Evolutionary conservation across 2,329 filamentous ascomycete genomes (phyloP).

Genomic region (Monosporascus sp.): DNA sequence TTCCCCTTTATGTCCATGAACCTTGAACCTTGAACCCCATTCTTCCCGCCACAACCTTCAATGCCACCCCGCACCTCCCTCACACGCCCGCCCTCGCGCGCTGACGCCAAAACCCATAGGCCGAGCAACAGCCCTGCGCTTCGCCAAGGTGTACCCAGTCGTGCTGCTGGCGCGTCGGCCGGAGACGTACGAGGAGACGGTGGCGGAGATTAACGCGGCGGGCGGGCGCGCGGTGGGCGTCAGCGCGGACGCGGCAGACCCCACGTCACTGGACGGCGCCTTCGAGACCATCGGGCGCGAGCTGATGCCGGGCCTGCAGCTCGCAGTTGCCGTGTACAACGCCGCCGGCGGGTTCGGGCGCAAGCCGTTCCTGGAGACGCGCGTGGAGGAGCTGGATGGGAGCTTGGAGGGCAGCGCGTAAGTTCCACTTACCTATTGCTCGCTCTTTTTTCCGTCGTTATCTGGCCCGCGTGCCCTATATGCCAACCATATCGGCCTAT

Average conservation of each 20-base stretch:
- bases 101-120: constrained; percentile 23
- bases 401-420: constrained; percentile 46
- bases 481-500: neutral
- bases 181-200: constrained; percentile 60
- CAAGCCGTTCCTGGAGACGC: constrained; percentile 57
- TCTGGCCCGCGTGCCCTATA: neutral
- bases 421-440: constrained; percentile 17
- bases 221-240: constrained; percentile 70
- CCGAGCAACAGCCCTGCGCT: constrained; percentile 48
- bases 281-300: constrained; percentile 59
- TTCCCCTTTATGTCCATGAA: neutral
- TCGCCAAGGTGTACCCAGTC: constrained; percentile 63
- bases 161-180: constrained; percentile 67
- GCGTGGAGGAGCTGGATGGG: constrained; percentile 41
- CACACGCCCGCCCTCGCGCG: neutral
- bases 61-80: neutral
- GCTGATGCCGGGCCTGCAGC: constrained; percentile 43
- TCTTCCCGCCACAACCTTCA: neutral
- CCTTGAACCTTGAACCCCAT: neutral
- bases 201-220: constrained; percentile 59
- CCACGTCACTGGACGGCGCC: constrained; percentile 39
- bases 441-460: neutral
- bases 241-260: constrained; percentile 56
- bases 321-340: constrained; percentile 68
- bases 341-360: constrained; percentile 47